Percentiles rank a stretch among this genome's conserved stretches.
Evolutionary conservation across 192 early-diverging fungal genomes (phyloP).

Genomic region (Globomyces pollinis-pini): DNA sequence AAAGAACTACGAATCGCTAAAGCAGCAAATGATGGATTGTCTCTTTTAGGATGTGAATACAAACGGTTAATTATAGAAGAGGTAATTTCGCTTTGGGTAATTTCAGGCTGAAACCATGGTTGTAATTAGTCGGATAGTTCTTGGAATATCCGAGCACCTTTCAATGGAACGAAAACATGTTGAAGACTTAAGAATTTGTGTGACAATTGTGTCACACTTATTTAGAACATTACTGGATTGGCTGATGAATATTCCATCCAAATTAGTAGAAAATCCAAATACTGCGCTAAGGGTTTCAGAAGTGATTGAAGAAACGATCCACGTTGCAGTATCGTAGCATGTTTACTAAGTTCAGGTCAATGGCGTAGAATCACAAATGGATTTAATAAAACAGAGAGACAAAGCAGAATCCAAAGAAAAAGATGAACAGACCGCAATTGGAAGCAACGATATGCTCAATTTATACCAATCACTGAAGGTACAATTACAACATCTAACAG

Average conservation of each 20-base stretch:
- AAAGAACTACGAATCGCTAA: slow-evolving; percentile 51
- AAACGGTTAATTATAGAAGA: background rate
- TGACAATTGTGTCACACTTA: slow-evolving; percentile 52
- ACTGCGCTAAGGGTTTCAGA: slow-evolving; percentile 62
- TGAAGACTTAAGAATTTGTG: slow-evolving; percentile 14
- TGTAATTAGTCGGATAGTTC: slow-evolving; percentile 10
- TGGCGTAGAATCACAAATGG: background rate
- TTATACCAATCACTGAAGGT: background rate
- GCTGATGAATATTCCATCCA: slow-evolving; percentile 62
- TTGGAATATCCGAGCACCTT: slow-evolving; percentile 7
- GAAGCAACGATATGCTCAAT: slow-evolving; percentile 1
- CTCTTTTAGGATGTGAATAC: slow-evolving; percentile 48
- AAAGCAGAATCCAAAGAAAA: background rate
- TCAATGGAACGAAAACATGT: background rate
- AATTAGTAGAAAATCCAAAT: slow-evolving; percentile 53
- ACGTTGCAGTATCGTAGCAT: slow-evolving; percentile 14
- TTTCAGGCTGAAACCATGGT: slow-evolving; percentile 9
- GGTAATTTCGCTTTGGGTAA: background rate
- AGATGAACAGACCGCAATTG: background rate
- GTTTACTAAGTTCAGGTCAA: background rate
- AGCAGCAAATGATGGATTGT: slow-evolving; percentile 58
- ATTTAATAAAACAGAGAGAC: slow-evolving; percentile 17
- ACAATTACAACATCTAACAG: background rate
- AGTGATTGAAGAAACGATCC: slow-evolving; percentile 53
- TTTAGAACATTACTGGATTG: slow-evolving; percentile 65